Conservation (phyloP, 441 rosid genomes). For the Theobroma grandiflorum region DNA sequence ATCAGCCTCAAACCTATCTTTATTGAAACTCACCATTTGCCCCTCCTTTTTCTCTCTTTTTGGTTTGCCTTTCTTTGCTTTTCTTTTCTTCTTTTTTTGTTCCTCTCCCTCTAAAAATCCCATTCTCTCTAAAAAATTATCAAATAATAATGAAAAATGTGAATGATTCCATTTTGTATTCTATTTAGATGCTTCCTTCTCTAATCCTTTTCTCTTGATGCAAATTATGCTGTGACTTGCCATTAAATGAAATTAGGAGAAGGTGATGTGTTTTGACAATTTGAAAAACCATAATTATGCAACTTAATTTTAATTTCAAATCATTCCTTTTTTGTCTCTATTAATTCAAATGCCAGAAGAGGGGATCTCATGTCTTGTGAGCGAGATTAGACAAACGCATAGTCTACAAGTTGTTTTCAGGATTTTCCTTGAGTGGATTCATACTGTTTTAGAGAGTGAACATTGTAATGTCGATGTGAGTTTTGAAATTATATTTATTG, state of each 20-base stretch:
- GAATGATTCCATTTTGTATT: background rate
- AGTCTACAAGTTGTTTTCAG: too few species aligned
- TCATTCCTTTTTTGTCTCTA: too few species aligned
- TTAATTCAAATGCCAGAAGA: too few species aligned
- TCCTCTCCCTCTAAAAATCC: background rate
- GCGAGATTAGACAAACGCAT: too few species aligned
- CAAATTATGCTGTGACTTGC: background rate
- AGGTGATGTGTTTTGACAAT: background rate
- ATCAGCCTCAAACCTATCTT: constrained; percentile 65
- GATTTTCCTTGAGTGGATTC: too few species aligned
- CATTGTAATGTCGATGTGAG: too few species aligned
- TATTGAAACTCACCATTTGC: constrained; percentile 76
- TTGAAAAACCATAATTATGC: background rate
- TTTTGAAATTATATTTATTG: too few species aligned
- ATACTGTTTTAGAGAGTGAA: too few species aligned
- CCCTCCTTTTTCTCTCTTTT: constrained; percentile 48
- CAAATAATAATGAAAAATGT: background rate
- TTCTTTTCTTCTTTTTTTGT: constrained; percentile 36
- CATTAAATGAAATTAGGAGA: background rate
- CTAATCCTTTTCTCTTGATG: background rate
- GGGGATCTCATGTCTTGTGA: too few species aligned
- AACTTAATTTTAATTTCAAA: background rate
- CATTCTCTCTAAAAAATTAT: background rate
- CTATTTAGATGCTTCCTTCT: constrained; percentile 7
- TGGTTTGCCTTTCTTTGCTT: constrained; percentile 36